Base-by-base conservation (phyloP, 2,329 filamentous ascomycete species). In the Eutypella sp. region DNA sequence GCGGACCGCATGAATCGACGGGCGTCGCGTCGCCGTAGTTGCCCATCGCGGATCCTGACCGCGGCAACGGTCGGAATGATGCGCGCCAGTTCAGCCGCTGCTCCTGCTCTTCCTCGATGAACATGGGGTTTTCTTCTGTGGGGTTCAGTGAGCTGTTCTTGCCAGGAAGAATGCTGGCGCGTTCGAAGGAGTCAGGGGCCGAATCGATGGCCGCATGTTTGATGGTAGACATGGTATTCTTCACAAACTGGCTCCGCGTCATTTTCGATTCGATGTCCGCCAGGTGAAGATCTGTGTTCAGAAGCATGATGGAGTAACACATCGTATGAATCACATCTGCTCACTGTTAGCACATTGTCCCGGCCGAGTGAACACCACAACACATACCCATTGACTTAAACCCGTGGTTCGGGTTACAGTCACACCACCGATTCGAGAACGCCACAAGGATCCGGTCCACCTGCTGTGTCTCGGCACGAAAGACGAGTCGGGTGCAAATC, bases 211-310 rank as follows among this genome's bases (percentile, higher is more conserved):
- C 77, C 11, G 88, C 84, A 41, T 89, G 83, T 47, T 81, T 82
- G 51, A 99, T 87, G 0, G 92, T 96, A 1, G 87, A 86, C 75
- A 97, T 84, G 4, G 93, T 96, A 62, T 99, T 99, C 67, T 95
- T 95, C 62, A 99, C 81, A 60, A 97, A 99, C 60, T 97, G 92
- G 52, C 78, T 85, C 46, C 87, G 82, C 1, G 92, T 97, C 93
- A 99, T 99, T 71, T 95, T 95, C 57, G 87, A 83, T 50, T 95
- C 90, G 56, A 97, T 96, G 61, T 97, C 91, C 47, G 92, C 93
- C 60, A 97, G 68, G 60, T 99, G 92, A 46, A 99, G 74, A 70
- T 99, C 93, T 27, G 93, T 99, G 60, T 99, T 99, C 52, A 99
- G 77, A 10, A 99, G 76, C 61, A 99, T 84, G 53, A 99, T 82